Percentiles rank a stretch among this genome's conserved stretches.
phyloP scores from a whole-genome alignment of 1,284 basidiomycete genomes.

The Cutaneotrichosporon sp. region DNA sequence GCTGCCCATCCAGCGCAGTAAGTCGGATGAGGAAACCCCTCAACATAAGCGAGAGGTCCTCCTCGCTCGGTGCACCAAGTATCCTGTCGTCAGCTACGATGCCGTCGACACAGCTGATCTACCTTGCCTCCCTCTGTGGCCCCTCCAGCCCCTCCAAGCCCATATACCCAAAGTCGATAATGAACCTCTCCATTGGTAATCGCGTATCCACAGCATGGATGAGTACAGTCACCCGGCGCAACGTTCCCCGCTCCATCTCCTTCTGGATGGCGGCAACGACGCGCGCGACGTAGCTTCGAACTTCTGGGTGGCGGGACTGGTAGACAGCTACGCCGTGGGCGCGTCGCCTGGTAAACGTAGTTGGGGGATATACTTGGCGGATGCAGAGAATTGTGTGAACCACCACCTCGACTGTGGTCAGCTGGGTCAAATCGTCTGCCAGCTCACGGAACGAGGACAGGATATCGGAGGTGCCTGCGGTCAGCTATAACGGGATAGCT shows the following conservation, averaged over 20 bases:
- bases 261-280: constrained; percentile 68
- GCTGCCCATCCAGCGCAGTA: constrained; percentile 69
- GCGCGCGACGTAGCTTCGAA: constrained; percentile 81
- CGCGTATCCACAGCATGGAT: constrained; percentile 64
- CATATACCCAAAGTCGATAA: constrained; percentile 56
- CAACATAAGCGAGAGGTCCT: constrained; percentile 67
- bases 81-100: constrained; percentile 7
- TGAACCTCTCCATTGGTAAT: constrained; percentile 60
- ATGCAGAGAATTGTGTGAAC: constrained; percentile 88
- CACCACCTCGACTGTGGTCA: constrained; percentile 72
- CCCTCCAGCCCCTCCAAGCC: constrained; percentile 69
- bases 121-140: constrained; percentile 51
- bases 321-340: constrained; percentile 86
- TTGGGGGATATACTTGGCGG: constrained; percentile 80
- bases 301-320: constrained; percentile 79
- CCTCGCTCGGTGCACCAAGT: constrained; percentile 23
- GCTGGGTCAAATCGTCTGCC: not conserved
- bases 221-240: constrained; percentile 55
- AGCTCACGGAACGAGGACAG: constrained; percentile 37
- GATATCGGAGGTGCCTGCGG: constrained; percentile 35
- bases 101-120: constrained; percentile 8
- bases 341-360: constrained; percentile 76
- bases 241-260: constrained; percentile 55
- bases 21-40: constrained; percentile 81
- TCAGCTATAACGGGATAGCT: not conserved